Evolutionary conservation across 306 rosid genomes (phyloP), one percentile per base, ranked within the genome.

Genomic region (Lotus japonicus): DNA sequence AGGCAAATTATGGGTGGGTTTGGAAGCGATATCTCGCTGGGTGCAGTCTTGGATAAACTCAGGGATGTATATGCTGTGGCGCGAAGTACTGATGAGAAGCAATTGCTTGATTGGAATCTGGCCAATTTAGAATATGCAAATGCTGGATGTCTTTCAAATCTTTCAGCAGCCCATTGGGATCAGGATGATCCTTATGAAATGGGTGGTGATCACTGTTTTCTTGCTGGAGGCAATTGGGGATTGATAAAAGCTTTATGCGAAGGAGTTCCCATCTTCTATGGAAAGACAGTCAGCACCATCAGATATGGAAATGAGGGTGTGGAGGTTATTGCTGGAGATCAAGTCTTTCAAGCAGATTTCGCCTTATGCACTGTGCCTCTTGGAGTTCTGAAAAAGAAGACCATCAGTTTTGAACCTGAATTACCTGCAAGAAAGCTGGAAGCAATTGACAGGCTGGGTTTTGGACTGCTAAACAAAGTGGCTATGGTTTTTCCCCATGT

Each of bases 131-230:
- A 94, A 75, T 94, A 85, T 38, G 95, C 99, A 63, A 94, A 94
- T 81, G 99, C 99, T 11, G 99, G 99, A 71, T 90, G 99, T 80
- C 92, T 94, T 72, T 86, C 97, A 4, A 80, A 94, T 58, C 88
- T 94, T 65, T 94, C 99, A 9, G 96, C 99, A 21, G 87, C 88
- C 28, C 77, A 90, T 61, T 94, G 97, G 99, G 97, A 90, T 79
- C 97, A 94, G 75, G 97, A 94, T 41, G 99, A 94, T 84, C 99
- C 99, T 46, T 94, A 71, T 41, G 99, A 94, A 79, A 94, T 94
- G 97, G 90, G 92, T 41, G 99, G 99, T 51, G 99, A 90, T 81
- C 99, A 90, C 63, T 94, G 97, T 82, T 94, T 94, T 70, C 95
- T 90, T 28, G 90, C 99, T 28, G 99, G 99, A 36, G 96, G 99